A percentile compares a stretch with the other conserved stretches of the same genome.
These are phyloP conservation scores for Apiospora aurea DNA, from an alignment of 2,329 filamentous ascomycete species.

Conservation along the genomic window DNA sequence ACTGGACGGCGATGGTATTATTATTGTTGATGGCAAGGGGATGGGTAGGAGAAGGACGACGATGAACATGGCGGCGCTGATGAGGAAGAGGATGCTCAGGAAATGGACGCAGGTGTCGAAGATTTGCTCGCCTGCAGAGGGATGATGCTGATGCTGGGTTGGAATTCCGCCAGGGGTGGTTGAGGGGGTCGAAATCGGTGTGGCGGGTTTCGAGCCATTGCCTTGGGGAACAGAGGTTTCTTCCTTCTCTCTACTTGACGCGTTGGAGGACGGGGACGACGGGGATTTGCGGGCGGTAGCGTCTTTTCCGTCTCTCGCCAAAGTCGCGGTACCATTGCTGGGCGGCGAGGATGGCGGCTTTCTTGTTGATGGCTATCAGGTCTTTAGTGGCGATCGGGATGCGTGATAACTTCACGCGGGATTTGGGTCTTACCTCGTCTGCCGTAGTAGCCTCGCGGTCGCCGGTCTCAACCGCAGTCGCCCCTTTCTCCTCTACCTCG, in stretches of 20 bases:
- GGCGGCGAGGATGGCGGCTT: neutral
- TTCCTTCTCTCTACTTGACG: neutral
- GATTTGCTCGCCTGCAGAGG: neutral
- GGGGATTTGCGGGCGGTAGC: neutral
- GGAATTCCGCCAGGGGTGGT: neutral
- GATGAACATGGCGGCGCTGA: neutral
- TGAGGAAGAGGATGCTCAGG: neutral
- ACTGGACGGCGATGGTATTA: neutral
- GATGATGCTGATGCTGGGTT: neutral
- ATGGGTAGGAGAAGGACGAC: neutral
- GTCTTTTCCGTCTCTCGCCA: neutral
- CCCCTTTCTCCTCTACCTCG: neutral
- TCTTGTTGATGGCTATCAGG: neutral
- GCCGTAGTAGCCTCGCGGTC: neutral
- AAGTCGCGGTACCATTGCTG: neutral
- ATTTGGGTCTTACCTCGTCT: neutral
- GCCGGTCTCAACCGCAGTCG: neutral
- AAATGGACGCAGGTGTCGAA: neutral
- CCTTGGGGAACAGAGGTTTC: neutral
- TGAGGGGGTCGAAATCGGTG: neutral
- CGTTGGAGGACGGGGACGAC: neutral
- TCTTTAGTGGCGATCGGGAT: constrained; percentile 3
- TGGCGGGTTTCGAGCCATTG: neutral
- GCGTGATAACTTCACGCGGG: neutral
- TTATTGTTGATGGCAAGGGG: neutral